These are phyloP conservation scores for Xylaria sp. DNA, from an alignment of 2,329 filamentous ascomycete species.

Conservation along the genomic window DNA sequence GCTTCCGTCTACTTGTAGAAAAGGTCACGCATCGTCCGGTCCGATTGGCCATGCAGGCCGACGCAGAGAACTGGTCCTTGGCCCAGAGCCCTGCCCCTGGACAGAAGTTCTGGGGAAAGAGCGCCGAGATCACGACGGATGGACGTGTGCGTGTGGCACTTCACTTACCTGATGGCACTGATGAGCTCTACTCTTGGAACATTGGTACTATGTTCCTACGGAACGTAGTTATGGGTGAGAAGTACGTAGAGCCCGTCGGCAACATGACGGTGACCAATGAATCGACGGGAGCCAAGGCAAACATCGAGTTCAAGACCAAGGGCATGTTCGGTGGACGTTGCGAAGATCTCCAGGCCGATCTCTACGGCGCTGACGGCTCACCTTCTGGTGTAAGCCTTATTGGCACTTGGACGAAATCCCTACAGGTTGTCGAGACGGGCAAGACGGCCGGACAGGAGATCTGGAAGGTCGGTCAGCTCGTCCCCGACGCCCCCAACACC, in stretches of 20 bases:
- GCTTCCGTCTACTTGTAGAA: slow-evolving; percentile 88
- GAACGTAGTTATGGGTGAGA: slow-evolving; percentile 96
- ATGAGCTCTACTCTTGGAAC: slow-evolving; percentile 84
- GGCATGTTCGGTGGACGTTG: slow-evolving; percentile 95
- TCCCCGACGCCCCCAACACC: slow-evolving; percentile 70
- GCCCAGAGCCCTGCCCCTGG: slow-evolving; percentile 81
- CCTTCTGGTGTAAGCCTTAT: slow-evolving; percentile 62
- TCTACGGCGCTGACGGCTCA: slow-evolving; percentile 60
- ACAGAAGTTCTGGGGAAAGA: slow-evolving; percentile 99
- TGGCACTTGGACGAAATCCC: slow-evolving; percentile 78
- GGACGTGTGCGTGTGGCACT: slow-evolving; percentile 76
- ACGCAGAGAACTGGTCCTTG: slow-evolving; percentile 78
- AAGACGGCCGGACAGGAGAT: slow-evolving; percentile 57
- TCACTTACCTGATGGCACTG: slow-evolving; percentile 56
- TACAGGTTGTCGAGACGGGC: slow-evolving; percentile 62
- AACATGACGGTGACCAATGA: slow-evolving; percentile 85
- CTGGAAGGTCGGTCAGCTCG: slow-evolving; percentile 73
- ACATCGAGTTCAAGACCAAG: slow-evolving; percentile 87
- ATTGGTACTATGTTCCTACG: slow-evolving; percentile 85
- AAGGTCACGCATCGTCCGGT: slow-evolving; percentile 93
- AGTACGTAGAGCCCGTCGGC: slow-evolving; percentile 93
- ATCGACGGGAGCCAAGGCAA: slow-evolving; percentile 72
- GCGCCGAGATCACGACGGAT: slow-evolving; percentile 87
- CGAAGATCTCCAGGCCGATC: slow-evolving; percentile 79
- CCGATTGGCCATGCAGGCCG: slow-evolving; percentile 87